A percentile compares a stretch with the other conserved stretches of the same genome.
These are phyloP conservation scores for Phytophthora constricta DNA, from an alignment of 352 stramenopile genomes.

Conservation along the genomic window DNA sequence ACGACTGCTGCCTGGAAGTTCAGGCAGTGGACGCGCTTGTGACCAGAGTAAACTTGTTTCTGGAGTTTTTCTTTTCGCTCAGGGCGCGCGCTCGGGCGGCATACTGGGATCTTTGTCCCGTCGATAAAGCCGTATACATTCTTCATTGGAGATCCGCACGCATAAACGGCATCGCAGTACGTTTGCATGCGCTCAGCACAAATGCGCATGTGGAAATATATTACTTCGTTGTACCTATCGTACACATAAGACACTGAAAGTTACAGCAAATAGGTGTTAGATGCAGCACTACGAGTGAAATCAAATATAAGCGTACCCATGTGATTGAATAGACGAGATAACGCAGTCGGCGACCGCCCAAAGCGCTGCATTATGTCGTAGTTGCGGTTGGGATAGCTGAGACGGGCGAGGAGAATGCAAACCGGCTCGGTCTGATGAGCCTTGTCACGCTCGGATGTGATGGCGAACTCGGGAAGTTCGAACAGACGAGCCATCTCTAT, in stretches of 20 bases:
- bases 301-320: constrained; percentile 1
- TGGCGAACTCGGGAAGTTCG: not conserved
- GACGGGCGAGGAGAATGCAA: constrained; percentile 3
- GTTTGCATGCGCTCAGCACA: constrained; percentile 9
- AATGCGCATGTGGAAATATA: constrained; percentile 12
- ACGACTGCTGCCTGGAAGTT: constrained; percentile 5
- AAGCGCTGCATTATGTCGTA: constrained; percentile 3
- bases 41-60: constrained; percentile 11
- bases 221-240: constrained; percentile 6
- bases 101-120: constrained; percentile 7
- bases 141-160: not conserved
- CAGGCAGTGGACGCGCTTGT: constrained; percentile 11
- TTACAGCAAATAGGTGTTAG: not conserved
- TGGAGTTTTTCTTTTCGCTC: constrained; percentile 13
- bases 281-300: not conserved
- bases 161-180: constrained; percentile 6
- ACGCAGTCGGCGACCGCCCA: not conserved
- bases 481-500: constrained; percentile 6
- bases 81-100: not conserved
- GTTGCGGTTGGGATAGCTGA: constrained; percentile 8
- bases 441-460: constrained; percentile 5
- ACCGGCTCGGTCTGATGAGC: not conserved
- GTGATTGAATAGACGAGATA: constrained; percentile 1
- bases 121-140: constrained; percentile 13
- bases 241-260: constrained; percentile 2